A percentile compares a stretch with the other conserved stretches of the same genome.
These are phyloP conservation scores for Capniomyces stellatus DNA, from an alignment of 371 early-diverging fungal genomes.

Conservation along the genomic window DNA sequence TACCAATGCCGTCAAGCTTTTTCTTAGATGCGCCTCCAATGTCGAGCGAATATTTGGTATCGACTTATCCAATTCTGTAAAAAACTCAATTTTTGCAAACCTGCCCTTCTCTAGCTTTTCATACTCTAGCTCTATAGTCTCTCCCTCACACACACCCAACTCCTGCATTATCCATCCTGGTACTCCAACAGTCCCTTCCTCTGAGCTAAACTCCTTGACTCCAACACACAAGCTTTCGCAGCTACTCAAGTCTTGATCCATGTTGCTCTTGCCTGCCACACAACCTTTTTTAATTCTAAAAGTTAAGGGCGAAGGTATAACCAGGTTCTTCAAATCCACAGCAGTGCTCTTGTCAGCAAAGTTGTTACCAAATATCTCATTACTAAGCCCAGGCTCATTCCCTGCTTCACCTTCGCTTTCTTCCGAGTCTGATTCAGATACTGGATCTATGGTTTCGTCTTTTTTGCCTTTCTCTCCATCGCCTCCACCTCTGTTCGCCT, in stretches of 20 bases:
- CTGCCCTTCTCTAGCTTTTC: constrained; percentile 44
- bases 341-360: no score
- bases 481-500: background rate
- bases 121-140: constrained; percentile 29
- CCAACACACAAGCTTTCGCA: constrained; percentile 11
- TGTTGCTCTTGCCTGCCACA: no score
- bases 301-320: background rate
- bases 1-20: constrained; percentile 51
- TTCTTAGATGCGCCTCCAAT: constrained; percentile 54
- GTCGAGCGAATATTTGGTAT: constrained; percentile 40
- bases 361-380: background rate
- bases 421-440: background rate
- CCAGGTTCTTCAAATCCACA: background rate
- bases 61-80: constrained; percentile 33
- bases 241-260: background rate
- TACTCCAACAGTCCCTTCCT: constrained; percentile 30
- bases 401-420: background rate
- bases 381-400: background rate
- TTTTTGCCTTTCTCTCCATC: background rate
- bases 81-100: constrained; percentile 45
- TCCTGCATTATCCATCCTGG: constrained; percentile 37
- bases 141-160: constrained; percentile 23
- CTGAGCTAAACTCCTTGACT: constrained; percentile 60
- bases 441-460: background rate
- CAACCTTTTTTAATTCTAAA: background rate